A percentile compares a stretch with the other conserved stretches of the same genome.
phyloP scores from a whole-genome alignment of 306 rosid genomes.

The Castanea mollissima region DNA sequence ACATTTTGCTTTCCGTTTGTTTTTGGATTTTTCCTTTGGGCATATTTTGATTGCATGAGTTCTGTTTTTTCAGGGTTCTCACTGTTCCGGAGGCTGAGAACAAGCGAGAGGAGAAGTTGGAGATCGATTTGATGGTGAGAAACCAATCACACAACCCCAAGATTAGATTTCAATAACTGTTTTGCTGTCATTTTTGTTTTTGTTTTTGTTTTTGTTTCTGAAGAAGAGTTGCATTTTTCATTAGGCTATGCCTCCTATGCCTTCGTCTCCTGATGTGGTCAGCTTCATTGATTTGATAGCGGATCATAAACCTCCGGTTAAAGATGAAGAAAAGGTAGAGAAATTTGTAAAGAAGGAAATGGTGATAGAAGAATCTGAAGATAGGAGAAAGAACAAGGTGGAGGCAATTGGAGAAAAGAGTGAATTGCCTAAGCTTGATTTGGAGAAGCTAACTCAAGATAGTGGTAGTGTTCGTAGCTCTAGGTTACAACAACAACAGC shows the following conservation, averaged over 20 bases:
- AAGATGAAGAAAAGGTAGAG: slow-evolving; percentile 39
- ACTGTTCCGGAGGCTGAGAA: slow-evolving; percentile 21
- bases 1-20: neutral
- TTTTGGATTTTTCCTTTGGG: too few relatives aligned
- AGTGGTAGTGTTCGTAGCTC: slow-evolving; percentile 10
- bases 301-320: slow-evolving; percentile 26
- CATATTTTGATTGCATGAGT: slow-evolving; percentile 10
- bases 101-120: slow-evolving; percentile 43
- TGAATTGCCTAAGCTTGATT: slow-evolving; percentile 32
- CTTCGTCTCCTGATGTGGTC: slow-evolving; percentile 30
- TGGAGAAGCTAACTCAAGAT: slow-evolving; percentile 37
- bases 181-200: slow-evolving; percentile 11
- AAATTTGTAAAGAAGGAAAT: slow-evolving; percentile 23
- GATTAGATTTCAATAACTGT: slow-evolving; percentile 17
- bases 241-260: slow-evolving; percentile 70
- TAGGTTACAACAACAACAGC: slow-evolving; percentile 31
- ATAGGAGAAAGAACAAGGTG: slow-evolving; percentile 27
- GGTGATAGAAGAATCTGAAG: slow-evolving; percentile 28
- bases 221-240: slow-evolving; percentile 14
- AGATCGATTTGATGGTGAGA: slow-evolving; percentile 77
- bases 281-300: slow-evolving; percentile 27
- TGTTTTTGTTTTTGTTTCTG: slow-evolving; percentile 16
- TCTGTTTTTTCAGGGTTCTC: slow-evolving; percentile 36
- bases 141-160: slow-evolving; percentile 12
- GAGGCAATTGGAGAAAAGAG: slow-evolving; percentile 26